phyloP scores from a whole-genome alignment of 768 basidiomycete species.

The Lanmaoa rubissima region DNA sequence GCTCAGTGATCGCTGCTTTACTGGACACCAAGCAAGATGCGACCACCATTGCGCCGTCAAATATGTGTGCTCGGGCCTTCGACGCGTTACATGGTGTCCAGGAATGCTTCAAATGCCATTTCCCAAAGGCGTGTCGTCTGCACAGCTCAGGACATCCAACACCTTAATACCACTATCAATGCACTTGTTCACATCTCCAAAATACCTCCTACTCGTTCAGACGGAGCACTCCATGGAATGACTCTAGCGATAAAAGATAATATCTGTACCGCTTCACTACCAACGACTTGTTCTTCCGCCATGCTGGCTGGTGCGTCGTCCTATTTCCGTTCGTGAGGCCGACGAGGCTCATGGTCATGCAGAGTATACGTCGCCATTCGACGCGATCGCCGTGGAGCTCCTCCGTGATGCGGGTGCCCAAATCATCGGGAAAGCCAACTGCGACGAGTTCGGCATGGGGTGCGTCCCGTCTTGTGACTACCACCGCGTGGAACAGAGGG shows the following conservation, averaged over 20 bases:
- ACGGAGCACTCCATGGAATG: slow-evolving; percentile 39
- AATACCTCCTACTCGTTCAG: background rate
- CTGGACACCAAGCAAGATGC: background rate
- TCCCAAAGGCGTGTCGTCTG: slow-evolving; percentile 5
- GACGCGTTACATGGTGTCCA: background rate
- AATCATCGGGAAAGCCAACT: slow-evolving; percentile 87
- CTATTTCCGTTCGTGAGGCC: background rate
- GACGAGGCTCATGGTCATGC: background rate
- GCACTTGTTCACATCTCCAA: slow-evolving; percentile 46
- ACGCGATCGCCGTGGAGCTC: slow-evolving; percentile 77
- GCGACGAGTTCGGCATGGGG: slow-evolving; percentile 99
- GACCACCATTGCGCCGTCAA: background rate
- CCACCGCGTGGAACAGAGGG: background rate
- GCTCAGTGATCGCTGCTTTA: too few species aligned
- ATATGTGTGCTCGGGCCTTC: background rate
- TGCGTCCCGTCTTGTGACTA: slow-evolving; percentile 34
- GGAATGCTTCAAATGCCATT: background rate
- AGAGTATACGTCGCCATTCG: slow-evolving; percentile 80
- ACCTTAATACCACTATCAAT: slow-evolving; percentile 45
- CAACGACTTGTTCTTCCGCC: slow-evolving; percentile 75
- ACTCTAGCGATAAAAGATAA: slow-evolving; percentile 83
- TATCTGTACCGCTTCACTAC: slow-evolving; percentile 65
- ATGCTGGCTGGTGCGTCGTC: slow-evolving; percentile 59
- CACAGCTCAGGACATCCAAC: slow-evolving; percentile 6
- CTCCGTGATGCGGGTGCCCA: slow-evolving; percentile 61